Conservation (phyloP, 2,329 filamentous ascomycete species). For the Colletotrichum cereale region DNA sequence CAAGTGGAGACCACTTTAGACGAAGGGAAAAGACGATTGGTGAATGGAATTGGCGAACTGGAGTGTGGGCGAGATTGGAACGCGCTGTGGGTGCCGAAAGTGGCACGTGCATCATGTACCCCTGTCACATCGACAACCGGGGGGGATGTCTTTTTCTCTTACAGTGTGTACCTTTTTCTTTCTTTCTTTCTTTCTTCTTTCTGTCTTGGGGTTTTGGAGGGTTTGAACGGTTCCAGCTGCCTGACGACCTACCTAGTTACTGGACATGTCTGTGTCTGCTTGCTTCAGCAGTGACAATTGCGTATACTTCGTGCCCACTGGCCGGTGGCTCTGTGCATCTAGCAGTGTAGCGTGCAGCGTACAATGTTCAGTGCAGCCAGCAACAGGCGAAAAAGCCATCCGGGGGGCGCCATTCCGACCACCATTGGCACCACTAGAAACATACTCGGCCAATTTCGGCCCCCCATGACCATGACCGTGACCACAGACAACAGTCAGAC, state of each 20-base stretch:
- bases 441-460: not conserved
- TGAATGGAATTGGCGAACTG: not conserved
- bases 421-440: not conserved
- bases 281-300: not conserved
- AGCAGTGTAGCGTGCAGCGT: not conserved
- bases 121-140: slow-evolving; percentile 35
- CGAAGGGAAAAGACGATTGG: not conserved
- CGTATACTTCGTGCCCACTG: not conserved
- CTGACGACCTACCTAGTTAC: too few relatives aligned
- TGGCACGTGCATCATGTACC: slow-evolving; percentile 17
- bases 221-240: too few relatives aligned
- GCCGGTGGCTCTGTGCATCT: not conserved
- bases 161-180: too few relatives aligned
- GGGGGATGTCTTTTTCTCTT: slow-evolving; percentile 12
- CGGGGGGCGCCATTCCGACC: not conserved
- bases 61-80: not conserved
- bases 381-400: not conserved
- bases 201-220: too few relatives aligned
- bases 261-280: not conserved
- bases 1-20: not conserved
- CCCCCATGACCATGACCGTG: slow-evolving; percentile 11
- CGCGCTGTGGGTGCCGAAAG: slow-evolving; percentile 13
- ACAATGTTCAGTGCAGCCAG: not conserved
- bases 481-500: not conserved
- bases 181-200: not conserved